These are phyloP conservation scores for Emmonsia crescens DNA, from an alignment of 2,329 filamentous ascomycete species.

Conservation along the genomic window DNA sequence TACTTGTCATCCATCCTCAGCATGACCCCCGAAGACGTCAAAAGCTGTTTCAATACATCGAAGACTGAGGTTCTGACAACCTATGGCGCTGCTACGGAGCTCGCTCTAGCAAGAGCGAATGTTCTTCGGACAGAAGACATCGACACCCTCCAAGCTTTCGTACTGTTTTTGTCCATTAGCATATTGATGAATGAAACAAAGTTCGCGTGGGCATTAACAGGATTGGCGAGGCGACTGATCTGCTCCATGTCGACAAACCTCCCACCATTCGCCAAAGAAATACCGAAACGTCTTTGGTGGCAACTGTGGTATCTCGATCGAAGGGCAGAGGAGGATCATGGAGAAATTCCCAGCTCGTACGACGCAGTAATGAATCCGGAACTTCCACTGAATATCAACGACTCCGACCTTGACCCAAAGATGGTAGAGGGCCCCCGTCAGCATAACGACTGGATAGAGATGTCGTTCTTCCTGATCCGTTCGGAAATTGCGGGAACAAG, in stretches of 20 bases:
- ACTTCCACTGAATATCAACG: conserved; percentile 35
- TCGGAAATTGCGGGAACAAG: conserved; percentile 35
- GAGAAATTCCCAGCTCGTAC: conserved; percentile 20
- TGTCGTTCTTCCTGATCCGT: conserved; percentile 34
- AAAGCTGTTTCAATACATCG: conserved; percentile 19
- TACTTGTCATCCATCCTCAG: conserved; percentile 47
- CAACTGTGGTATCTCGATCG: conserved; percentile 30
- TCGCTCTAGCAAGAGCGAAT: conserved; percentile 47
- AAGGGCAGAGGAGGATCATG: conserved; percentile 31
- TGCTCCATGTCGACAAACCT: conserved; percentile 15
- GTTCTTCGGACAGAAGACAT: conserved; percentile 49
- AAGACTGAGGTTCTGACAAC: conserved; percentile 35
- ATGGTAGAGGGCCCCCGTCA: conserved; percentile 32
- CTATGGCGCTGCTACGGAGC: conserved; percentile 49
- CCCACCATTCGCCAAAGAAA: conserved; percentile 31
- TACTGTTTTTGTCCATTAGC: conserved; percentile 44
- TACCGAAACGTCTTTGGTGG: conserved; percentile 34
- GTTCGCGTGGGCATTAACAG: conserved; percentile 19
- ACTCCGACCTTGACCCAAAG: conserved; percentile 32
- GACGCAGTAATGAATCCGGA: conserved; percentile 24
- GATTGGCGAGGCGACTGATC: conserved; percentile 34
- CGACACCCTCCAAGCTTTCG: conserved; percentile 46
- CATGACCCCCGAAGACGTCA: conserved; percentile 24
- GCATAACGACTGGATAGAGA: conserved; percentile 38
- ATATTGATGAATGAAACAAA: conserved; percentile 15